These are phyloP conservation scores for Sphaerostilbella broomeana DNA, from an alignment of 2,329 filamentous ascomycete genomes.

Conservation along the genomic window DNA sequence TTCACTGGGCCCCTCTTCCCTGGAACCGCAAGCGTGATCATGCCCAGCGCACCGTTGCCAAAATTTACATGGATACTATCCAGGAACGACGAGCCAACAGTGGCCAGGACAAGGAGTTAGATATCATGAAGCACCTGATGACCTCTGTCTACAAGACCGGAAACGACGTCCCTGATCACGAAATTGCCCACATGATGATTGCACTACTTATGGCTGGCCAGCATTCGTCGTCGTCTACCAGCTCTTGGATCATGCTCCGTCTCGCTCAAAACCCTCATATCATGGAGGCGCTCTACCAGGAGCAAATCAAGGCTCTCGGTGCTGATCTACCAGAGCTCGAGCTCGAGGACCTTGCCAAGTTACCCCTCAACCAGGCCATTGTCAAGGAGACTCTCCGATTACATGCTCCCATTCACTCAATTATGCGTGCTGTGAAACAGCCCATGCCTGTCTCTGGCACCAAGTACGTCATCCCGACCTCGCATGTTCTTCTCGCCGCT, in stretches of 20 bases:
- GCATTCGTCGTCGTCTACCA: slow-evolving; percentile 79
- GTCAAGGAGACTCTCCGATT: slow-evolving; percentile 89
- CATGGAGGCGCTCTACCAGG: slow-evolving; percentile 72
- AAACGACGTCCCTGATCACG: slow-evolving; percentile 68
- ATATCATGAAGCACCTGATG: slow-evolving; percentile 92
- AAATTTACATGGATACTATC: slow-evolving; percentile 79
- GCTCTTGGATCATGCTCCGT: slow-evolving; percentile 77
- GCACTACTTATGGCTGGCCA: slow-evolving; percentile 87
- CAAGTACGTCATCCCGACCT: slow-evolving; percentile 72
- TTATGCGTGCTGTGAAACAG: slow-evolving; percentile 85
- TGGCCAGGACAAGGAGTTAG: slow-evolving; percentile 48
- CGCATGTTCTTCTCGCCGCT: slow-evolving; percentile 75
- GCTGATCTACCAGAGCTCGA: slow-evolving; percentile 65
- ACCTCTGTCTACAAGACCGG: slow-evolving; percentile 79
- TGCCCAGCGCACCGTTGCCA: slow-evolving; percentile 73
- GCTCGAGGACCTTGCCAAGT: slow-evolving; percentile 70
- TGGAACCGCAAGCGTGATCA: slow-evolving; percentile 77
- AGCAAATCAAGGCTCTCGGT: slow-evolving; percentile 71
- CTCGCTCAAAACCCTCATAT: slow-evolving; percentile 72
- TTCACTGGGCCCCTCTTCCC: slow-evolving; percentile 83
- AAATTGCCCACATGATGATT: slow-evolving; percentile 92
- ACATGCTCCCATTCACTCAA: slow-evolving; percentile 90
- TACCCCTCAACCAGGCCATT: slow-evolving; percentile 76
- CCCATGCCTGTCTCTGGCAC: slow-evolving; percentile 80
- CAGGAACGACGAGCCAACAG: slow-evolving; percentile 55